Percentiles rank a stretch among this genome's conserved stretches.
Conservation (phyloP, 257 asterid genomes). For the Paulownia fortunei region DNA sequence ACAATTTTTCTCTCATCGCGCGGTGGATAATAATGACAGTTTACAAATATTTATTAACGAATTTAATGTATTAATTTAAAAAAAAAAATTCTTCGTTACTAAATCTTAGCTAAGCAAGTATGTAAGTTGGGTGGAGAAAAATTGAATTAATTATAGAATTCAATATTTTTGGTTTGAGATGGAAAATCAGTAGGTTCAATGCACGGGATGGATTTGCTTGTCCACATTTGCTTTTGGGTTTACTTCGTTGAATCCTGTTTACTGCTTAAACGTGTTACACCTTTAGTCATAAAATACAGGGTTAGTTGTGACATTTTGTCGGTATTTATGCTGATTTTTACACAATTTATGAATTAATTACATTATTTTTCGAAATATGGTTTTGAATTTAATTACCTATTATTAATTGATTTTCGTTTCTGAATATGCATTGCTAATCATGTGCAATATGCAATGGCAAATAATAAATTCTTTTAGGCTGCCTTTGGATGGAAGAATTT, state of each 20-base stretch:
- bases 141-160: not conserved
- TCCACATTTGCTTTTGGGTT: slow-evolving; percentile 1
- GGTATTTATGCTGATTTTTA: not conserved
- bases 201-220: not conserved
- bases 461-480: too few species aligned
- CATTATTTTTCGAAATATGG: not conserved
- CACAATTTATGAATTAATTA: not conserved
- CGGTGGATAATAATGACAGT: too few species aligned
- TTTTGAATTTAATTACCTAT: not conserved
- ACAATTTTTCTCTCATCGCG: too few species aligned
- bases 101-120: too few species aligned
- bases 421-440: too few species aligned
- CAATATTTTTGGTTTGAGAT: too few species aligned
- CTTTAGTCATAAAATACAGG: not conserved
- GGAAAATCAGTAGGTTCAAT: not conserved
- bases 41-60: too few species aligned
- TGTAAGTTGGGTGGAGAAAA: not conserved
- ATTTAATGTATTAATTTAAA: too few species aligned
- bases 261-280: slow-evolving; percentile 25
- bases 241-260: slow-evolving; percentile 20
- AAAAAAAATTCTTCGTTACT: too few species aligned
- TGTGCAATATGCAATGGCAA: too few species aligned
- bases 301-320: not conserved
- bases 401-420: not conserved
- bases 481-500: too few species aligned